phyloP scores from a whole-genome alignment of 164 flowering plant species.

The Chimonanthus praecox region DNA sequence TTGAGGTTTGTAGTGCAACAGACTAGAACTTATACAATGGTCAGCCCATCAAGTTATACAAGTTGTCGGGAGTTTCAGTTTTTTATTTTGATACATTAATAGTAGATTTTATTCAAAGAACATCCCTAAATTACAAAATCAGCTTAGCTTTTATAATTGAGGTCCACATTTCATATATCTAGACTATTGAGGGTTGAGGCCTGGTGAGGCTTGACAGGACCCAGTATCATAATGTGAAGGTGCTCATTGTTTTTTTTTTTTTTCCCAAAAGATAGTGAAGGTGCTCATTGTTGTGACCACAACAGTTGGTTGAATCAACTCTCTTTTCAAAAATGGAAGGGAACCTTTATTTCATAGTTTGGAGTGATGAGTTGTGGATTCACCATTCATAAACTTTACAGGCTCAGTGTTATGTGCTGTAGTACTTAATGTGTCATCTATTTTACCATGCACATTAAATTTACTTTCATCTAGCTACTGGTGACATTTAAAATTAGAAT shows the following conservation, averaged over 20 bases:
- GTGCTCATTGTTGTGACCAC: background rate
- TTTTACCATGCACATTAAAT: background rate
- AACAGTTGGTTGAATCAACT: background rate
- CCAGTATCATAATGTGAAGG: background rate
- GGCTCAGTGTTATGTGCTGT: background rate
- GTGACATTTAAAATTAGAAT: background rate
- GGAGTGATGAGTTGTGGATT: background rate
- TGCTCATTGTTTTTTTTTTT: background rate
- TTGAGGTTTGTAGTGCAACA: constrained; percentile 54
- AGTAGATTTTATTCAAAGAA: too few relatives aligned
- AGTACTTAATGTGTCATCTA: too few relatives aligned
- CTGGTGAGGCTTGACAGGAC: background rate
- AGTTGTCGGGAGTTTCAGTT: background rate
- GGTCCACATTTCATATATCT: background rate
- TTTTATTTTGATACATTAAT: too few relatives aligned
- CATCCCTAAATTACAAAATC: background rate
- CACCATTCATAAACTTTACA: background rate
- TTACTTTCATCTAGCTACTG: background rate
- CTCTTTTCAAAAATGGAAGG: background rate
- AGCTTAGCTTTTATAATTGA: too few relatives aligned
- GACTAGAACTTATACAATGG: background rate
- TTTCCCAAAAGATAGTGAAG: background rate
- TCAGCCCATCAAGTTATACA: background rate
- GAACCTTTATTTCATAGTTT: background rate
- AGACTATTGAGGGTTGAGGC: background rate